Conservation (phyloP, 345 rosid genomes). For the Camelina laxa region DNA sequence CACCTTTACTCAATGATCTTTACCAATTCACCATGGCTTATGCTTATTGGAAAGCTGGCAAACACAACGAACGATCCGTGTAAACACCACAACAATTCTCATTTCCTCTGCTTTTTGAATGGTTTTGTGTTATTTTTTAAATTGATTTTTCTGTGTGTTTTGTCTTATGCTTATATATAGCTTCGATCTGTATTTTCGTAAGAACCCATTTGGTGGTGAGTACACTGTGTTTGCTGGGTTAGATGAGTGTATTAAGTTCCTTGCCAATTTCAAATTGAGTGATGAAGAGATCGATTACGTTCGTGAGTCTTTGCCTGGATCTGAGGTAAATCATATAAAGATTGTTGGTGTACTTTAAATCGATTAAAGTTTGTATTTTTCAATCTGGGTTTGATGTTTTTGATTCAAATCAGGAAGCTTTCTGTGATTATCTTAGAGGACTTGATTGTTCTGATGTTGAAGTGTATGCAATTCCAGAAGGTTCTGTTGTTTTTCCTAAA, state of each 20-base stretch:
- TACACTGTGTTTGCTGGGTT: constrained; percentile 93
- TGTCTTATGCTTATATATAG: constrained; percentile 38
- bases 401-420: constrained; percentile 43
- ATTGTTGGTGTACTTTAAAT: background rate
- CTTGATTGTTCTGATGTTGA: constrained; percentile 88
- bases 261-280: constrained; percentile 78
- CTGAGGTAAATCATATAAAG: constrained; percentile 61
- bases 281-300: constrained; percentile 80
- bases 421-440: constrained; percentile 74
- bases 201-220: constrained; percentile 96
- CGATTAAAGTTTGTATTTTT: constrained; percentile 8
- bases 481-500: constrained; percentile 92
- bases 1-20: constrained; percentile 89
- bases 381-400: constrained; percentile 8
- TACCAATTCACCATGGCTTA: constrained; percentile 98
- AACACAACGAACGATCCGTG: constrained; percentile 87
- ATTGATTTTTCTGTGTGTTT: background rate
- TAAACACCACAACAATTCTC: constrained; percentile 41
- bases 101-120: background rate
- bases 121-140: background rate
- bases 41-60: constrained; percentile 97
- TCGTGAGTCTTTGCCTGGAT: constrained; percentile 64
- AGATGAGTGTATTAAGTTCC: constrained; percentile 88
- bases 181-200: constrained; percentile 93
- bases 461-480: constrained; percentile 86